Evolutionary conservation across 257 asterid species (phyloP).

Genomic region (Lavandula angustifolia): DNA sequence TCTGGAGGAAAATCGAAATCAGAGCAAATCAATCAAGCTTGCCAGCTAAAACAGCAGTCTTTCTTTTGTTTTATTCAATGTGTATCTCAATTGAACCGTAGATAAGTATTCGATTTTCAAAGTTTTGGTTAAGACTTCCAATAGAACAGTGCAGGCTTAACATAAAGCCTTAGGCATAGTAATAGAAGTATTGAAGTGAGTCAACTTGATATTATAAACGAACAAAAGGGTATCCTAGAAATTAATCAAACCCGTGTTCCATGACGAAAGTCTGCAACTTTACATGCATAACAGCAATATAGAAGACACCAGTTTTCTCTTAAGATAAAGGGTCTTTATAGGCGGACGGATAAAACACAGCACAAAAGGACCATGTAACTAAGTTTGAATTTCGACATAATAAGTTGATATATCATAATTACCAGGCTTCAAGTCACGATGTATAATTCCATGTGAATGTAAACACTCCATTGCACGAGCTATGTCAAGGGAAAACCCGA

Average conservation of each 20-base stretch:
- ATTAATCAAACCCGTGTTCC: not conserved
- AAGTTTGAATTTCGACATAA: not conserved
- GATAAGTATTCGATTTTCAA: not conserved
- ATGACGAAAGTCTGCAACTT: not conserved
- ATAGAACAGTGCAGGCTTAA: not conserved
- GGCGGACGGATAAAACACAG: conserved; percentile 1
- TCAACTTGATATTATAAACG: not conserved
- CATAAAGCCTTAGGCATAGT: not conserved
- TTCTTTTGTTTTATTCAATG: not conserved
- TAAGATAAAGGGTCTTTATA: not conserved
- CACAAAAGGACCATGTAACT: not conserved
- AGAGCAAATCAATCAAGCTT: conserved; percentile 6
- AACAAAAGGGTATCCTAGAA: not conserved
- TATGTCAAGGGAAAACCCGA: conserved; percentile 82
- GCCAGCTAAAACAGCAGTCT: not conserved
- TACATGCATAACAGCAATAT: not conserved
- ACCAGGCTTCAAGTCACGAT: conserved; percentile 97
- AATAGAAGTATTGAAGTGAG: not conserved
- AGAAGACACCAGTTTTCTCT: not conserved
- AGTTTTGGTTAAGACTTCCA: not conserved
- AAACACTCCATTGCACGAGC: conserved; percentile 94
- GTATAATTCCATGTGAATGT: conserved; percentile 92
- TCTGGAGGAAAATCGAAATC: conserved; percentile 48
- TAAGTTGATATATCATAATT: conserved; percentile 1
- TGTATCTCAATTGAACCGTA: not conserved